Evolutionary conservation across 495 filamentous ascomycete species (phyloP).

Genomic region (Penicillium paradoxum): DNA sequence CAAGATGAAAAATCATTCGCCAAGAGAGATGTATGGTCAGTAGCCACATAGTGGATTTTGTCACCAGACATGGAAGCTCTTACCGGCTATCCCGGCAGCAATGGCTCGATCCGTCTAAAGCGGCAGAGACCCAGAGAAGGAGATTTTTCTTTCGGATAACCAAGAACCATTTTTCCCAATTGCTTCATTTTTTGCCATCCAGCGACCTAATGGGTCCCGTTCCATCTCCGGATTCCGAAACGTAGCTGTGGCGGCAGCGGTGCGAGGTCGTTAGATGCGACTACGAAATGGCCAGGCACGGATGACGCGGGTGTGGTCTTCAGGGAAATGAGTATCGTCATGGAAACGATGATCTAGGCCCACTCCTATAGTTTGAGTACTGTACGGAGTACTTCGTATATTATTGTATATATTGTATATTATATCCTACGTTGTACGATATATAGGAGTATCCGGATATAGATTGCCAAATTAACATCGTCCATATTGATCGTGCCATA

Average conservation of each 20-base stretch:
- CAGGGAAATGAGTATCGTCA: conserved; percentile 28
- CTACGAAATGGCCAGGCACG: conserved; percentile 13
- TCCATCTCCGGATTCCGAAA: not conserved
- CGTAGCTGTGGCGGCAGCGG: not conserved
- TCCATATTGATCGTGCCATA: conserved; percentile 9
- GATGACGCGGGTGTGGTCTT: conserved; percentile 24
- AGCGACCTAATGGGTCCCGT: not conserved
- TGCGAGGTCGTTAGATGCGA: not conserved
- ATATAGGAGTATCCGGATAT: not conserved
- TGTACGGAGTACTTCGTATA: not conserved
- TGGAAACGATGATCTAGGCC: conserved; percentile 27
- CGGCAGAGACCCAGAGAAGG: conserved; percentile 9
- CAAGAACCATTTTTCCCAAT: conserved; percentile 5
- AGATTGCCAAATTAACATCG: too few species aligned
- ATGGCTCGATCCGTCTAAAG: conserved; percentile 12
- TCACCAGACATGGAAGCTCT: conserved; percentile 25
- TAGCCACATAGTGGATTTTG: conserved; percentile 24
- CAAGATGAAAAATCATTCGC: conserved; percentile 15
- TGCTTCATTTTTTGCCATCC: conserved; percentile 6
- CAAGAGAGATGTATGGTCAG: conserved; percentile 8
- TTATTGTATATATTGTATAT: not conserved
- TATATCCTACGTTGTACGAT: not conserved
- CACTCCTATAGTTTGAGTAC: conserved; percentile 8
- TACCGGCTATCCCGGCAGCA: conserved; percentile 26
- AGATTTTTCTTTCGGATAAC: not conserved